A percentile compares a stretch with the other conserved stretches of the same genome.
Conservation (phyloP, 371 early-diverging fungal species). For the Apophysomyces trapeziformis region DNA sequence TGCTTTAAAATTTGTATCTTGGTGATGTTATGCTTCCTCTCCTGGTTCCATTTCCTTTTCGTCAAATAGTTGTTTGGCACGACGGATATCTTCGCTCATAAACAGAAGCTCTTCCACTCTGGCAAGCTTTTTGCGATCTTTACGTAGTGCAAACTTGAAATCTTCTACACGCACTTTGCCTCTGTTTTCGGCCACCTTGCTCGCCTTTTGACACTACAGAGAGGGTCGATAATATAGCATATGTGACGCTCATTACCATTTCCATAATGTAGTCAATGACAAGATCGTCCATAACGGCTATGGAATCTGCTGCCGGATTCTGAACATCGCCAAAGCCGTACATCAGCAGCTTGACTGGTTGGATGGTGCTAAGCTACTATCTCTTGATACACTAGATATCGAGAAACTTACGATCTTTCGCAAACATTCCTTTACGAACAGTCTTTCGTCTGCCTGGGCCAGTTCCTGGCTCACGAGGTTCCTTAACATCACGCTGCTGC, state of each 20-base stretch:
- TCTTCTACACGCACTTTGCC: constrained; percentile 92
- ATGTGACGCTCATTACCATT: constrained; percentile 59
- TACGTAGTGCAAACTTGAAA: constrained; percentile 89
- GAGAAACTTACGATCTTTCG: constrained; percentile 51
- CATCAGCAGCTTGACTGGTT: constrained; percentile 84
- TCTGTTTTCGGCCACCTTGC: constrained; percentile 63
- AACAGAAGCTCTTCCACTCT: constrained; percentile 95
- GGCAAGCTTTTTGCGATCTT: constrained; percentile 95
- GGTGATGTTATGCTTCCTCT: constrained; percentile 19
- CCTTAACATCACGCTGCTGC: constrained; percentile 18
- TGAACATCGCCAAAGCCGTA: constrained; percentile 97
- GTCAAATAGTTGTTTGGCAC: constrained; percentile 78
- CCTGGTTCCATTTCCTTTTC: constrained; percentile 59
- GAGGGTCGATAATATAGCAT: not conserved
- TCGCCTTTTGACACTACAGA: constrained; percentile 75
- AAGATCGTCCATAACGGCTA: constrained; percentile 93
- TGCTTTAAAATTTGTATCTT: too few species aligned
- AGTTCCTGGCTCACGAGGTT: constrained; percentile 38
- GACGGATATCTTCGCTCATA: constrained; percentile 93
- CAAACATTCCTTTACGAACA: constrained; percentile 57
- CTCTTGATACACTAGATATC: not conserved
- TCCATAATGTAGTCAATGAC: constrained; percentile 91
- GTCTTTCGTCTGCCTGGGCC: constrained; percentile 57
- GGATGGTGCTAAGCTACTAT: not conserved
- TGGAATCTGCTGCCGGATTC: constrained; percentile 93